Evolutionary conservation across 2,329 filamentous ascomycete species (phyloP).

Genomic region (Sclerotinia subarctica): DNA sequence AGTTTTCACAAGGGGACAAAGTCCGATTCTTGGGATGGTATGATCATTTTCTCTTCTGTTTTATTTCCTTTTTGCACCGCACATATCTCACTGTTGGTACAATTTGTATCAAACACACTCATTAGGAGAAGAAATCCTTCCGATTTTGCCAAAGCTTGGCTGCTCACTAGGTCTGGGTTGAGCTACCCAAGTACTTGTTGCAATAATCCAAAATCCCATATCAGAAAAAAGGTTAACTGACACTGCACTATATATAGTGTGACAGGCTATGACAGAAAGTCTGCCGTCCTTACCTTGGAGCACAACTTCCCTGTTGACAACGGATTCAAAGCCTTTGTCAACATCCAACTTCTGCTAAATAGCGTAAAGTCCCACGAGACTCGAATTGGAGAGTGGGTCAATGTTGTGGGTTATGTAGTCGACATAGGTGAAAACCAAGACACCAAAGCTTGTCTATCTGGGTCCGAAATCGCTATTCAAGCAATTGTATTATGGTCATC

Average conservation of each 20-base stretch:
- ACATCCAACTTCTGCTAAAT: constrained; percentile 69
- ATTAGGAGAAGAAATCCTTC: background rate
- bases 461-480: constrained; percentile 54
- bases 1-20: constrained; percentile 53
- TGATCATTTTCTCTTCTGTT: constrained; percentile 37
- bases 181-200: background rate
- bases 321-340: constrained; percentile 55
- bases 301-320: constrained; percentile 58
- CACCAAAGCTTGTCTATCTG: constrained; percentile 17
- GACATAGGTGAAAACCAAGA: constrained; percentile 18
- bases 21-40: constrained; percentile 92
- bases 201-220: background rate
- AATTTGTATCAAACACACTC: background rate
- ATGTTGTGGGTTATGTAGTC: constrained; percentile 77
- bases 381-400: constrained; percentile 79
- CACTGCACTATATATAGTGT: constrained; percentile 46
- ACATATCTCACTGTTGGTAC: background rate
- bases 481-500: constrained; percentile 76
- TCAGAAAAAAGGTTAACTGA: constrained; percentile 5
- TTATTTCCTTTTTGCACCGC: background rate
- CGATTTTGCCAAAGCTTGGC: background rate
- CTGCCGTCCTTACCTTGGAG: constrained; percentile 63
- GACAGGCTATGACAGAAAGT: constrained; percentile 51
- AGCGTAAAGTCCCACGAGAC: constrained; percentile 60
- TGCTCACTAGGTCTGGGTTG: background rate